Evolutionary conservation across 2,329 filamentous ascomycete species (phyloP).

Genomic region (Botrytis paeoniae): DNA sequence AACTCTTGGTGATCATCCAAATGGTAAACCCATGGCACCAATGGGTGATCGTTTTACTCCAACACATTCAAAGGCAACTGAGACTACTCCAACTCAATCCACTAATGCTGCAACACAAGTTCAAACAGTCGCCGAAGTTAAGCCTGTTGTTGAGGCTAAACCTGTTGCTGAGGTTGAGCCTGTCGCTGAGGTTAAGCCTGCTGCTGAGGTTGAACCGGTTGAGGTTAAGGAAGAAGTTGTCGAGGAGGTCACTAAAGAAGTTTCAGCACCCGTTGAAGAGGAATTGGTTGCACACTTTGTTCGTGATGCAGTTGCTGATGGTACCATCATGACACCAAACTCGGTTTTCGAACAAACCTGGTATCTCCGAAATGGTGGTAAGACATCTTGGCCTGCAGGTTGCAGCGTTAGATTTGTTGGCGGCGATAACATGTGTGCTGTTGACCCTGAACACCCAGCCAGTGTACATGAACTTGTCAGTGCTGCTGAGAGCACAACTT

Average conservation of each 20-base stretch:
- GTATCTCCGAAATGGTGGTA: constrained; percentile 83
- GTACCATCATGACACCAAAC: constrained; percentile 66
- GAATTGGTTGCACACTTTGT: constrained; percentile 67
- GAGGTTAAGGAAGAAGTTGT: constrained; percentile 23
- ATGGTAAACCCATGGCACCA: constrained; percentile 60
- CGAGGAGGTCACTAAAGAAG: constrained; percentile 35
- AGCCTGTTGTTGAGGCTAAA: constrained; percentile 56
- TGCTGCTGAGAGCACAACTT: constrained; percentile 79
- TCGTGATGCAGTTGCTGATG: constrained; percentile 75
- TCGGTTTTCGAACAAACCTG: constrained; percentile 84
- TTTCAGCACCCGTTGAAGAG: constrained; percentile 33
- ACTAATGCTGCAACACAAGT: constrained; percentile 58
- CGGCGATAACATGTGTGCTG: constrained; percentile 93
- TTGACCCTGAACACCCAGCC: constrained; percentile 77
- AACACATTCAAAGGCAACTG: constrained; percentile 50
- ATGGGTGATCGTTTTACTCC: constrained; percentile 64
- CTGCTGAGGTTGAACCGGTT: constrained; percentile 33
- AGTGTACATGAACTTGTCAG: constrained; percentile 72
- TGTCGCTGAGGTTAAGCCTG: constrained; percentile 43
- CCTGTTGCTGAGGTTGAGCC: constrained; percentile 35
- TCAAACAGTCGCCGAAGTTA: constrained; percentile 70
- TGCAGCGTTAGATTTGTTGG: constrained; percentile 89
- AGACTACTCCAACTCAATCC: constrained; percentile 47
- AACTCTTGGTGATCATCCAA: constrained; percentile 73
- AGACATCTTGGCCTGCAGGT: constrained; percentile 77